Conservation (phyloP, 768 basidiomycete genomes). For the Kwoniella heveanensis region DNA sequence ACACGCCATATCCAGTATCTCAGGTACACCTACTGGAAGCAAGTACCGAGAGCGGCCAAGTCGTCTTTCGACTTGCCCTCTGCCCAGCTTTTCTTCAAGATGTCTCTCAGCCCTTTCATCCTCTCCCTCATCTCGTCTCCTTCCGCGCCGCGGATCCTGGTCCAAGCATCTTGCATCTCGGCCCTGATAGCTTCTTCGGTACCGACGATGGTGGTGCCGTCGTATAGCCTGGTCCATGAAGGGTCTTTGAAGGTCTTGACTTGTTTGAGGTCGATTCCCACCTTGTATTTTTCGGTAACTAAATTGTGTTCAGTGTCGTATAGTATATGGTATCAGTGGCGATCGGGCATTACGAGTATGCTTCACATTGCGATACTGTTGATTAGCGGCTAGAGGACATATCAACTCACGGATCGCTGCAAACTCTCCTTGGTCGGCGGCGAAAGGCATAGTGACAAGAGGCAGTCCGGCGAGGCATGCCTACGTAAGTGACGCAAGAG, state of each 20-base stretch:
- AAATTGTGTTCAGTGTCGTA: background rate
- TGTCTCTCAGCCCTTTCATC: slow-evolving; percentile 27
- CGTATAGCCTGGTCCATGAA: slow-evolving; percentile 29
- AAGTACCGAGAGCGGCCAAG: slow-evolving; percentile 19
- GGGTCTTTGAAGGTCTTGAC: slow-evolving; percentile 29
- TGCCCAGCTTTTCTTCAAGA: slow-evolving; percentile 19
- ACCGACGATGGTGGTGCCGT: slow-evolving; percentile 32
- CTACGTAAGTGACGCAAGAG: background rate
- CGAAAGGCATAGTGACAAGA: slow-evolving; percentile 34
- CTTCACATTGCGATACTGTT: too few species aligned
- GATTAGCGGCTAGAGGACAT: background rate
- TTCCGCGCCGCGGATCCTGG: slow-evolving; percentile 18
- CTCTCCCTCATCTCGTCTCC: slow-evolving; percentile 26
- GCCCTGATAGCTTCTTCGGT: slow-evolving; percentile 40
- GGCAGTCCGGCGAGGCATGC: slow-evolving; percentile 27
- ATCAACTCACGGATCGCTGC: slow-evolving; percentile 24
- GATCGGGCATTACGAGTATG: too few species aligned
- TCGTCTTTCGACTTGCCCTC: slow-evolving; percentile 19
- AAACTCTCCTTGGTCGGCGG: slow-evolving; percentile 41
- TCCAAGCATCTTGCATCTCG: slow-evolving; percentile 30
- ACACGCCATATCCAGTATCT: too few species aligned
- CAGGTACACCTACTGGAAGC: slow-evolving; percentile 3
- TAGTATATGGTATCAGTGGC: too few species aligned
- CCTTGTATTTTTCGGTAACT: slow-evolving; percentile 29
- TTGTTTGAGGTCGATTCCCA: slow-evolving; percentile 34